Percentiles rank a stretch among this genome's conserved stretches.
Conservation (phyloP, 2,329 filamentous ascomycete genomes). For the Cladosporium sp. region DNA sequence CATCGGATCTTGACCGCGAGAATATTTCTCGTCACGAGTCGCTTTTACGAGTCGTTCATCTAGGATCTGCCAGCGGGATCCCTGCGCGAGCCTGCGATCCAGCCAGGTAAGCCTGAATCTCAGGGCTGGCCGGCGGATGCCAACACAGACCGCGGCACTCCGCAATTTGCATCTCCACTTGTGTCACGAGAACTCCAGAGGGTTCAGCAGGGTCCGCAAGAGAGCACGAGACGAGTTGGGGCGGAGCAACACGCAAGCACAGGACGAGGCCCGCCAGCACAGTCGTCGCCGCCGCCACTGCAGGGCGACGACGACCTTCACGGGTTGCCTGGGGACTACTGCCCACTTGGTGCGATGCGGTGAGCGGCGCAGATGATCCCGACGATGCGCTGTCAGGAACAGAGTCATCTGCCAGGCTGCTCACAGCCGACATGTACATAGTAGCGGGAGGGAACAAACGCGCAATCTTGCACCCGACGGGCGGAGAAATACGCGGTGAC, state of each 20-base stretch:
- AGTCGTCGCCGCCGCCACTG: too few species aligned
- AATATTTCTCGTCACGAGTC: neutral
- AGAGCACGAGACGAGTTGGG: neutral
- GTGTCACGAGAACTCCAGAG: neutral
- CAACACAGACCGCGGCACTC: constrained; percentile 1
- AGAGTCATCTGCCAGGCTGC: constrained; percentile 4
- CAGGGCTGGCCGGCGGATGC: neutral
- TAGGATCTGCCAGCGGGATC: neutral
- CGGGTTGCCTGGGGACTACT: neutral
- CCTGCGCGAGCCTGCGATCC: neutral
- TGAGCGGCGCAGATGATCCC: constrained; percentile 1
- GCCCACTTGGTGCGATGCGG: neutral
- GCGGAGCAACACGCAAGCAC: neutral
- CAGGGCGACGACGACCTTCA: neutral
- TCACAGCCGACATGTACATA: neutral
- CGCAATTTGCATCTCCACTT: neutral
- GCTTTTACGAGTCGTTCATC: neutral
- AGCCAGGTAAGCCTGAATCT: neutral
- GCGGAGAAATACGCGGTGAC: neutral
- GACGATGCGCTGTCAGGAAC: constrained; percentile 5
- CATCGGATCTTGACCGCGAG: neutral
- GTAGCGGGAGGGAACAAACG: neutral
- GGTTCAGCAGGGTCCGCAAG: neutral
- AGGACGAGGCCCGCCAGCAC: too few species aligned
- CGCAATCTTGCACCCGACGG: neutral